Conservation (phyloP, 345 rosid species). For the Bruguiera sexangula region DNA sequence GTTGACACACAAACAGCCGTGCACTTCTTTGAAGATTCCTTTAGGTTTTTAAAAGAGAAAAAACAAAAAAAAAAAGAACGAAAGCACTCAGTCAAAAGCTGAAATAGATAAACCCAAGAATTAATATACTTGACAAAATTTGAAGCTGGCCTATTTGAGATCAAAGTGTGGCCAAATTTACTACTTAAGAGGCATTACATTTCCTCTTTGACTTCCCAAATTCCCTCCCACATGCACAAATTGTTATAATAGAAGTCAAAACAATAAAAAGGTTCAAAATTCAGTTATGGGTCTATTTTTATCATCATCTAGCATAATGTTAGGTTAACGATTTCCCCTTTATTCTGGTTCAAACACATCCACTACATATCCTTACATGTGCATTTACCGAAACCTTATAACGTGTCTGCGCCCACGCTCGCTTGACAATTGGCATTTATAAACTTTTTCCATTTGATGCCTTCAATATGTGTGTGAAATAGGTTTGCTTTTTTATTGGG, state of each 20-base stretch:
- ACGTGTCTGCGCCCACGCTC: too few relatives aligned
- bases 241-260: background rate
- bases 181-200: background rate
- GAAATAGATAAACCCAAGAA: too few relatives aligned
- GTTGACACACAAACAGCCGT: too few relatives aligned
- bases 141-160: background rate
- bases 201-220: background rate
- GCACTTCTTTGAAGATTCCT: too few relatives aligned
- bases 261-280: conserved; percentile 7
- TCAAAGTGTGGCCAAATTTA: conserved; percentile 1
- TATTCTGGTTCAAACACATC: conserved; percentile 6
- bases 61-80: background rate
- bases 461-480: too few relatives aligned
- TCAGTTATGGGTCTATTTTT: conserved; percentile 39
- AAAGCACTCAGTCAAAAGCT: too few relatives aligned
- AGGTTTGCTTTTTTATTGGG: too few relatives aligned
- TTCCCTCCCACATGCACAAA: background rate
- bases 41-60: too few relatives aligned
- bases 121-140: background rate
- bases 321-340: conserved; percentile 25
- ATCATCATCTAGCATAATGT: conserved; percentile 8
- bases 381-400: too few relatives aligned
- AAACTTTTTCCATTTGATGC: too few relatives aligned
- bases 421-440: too few relatives aligned
- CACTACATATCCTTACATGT: background rate